phyloP scores from a whole-genome alignment of 1,139 yeast genomes.

The Debaryomycetaceae sp. region DNA sequence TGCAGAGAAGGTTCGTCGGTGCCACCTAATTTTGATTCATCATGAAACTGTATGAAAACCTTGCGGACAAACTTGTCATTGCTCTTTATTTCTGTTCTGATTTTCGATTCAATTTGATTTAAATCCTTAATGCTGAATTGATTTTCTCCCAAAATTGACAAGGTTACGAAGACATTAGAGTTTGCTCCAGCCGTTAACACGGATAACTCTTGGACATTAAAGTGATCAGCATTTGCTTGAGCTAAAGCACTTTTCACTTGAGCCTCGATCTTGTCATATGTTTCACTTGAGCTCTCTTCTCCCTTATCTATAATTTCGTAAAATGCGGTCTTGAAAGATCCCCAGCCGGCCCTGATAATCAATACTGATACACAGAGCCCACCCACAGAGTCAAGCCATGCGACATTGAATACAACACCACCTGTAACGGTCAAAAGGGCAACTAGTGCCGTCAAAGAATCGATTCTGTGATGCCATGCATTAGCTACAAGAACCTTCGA shows the following conservation, averaged over 20 bases:
- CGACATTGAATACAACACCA: slow-evolving; percentile 71
- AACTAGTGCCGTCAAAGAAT: slow-evolving; percentile 85
- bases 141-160: slow-evolving; percentile 14
- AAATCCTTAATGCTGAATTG: slow-evolving; percentile 23
- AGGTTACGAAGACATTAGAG: slow-evolving; percentile 32
- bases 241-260: slow-evolving; percentile 14
- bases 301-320: slow-evolving; percentile 71
- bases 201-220: slow-evolving; percentile 45
- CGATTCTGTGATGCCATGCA: slow-evolving; percentile 99
- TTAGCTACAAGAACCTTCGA: slow-evolving; percentile 92
- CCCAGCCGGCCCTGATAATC: slow-evolving; percentile 81
- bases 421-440: slow-evolving; percentile 87
- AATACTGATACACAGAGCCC: slow-evolving; percentile 81
- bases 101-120: slow-evolving; percentile 24
- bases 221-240: slow-evolving; percentile 11
- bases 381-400: slow-evolving; percentile 89
- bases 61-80: slow-evolving; percentile 37
- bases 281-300: slow-evolving; percentile 28
- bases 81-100: slow-evolving; percentile 21
- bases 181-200: slow-evolving; percentile 76
- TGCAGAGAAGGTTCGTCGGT: background rate
- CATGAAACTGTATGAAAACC: slow-evolving; percentile 22
- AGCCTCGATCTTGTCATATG: slow-evolving; percentile 23
- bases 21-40: background rate
- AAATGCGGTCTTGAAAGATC: slow-evolving; percentile 66